Evolutionary conservation across 2,329 filamentous ascomycete species (phyloP).

Genomic region (Colletotrichum lini): DNA sequence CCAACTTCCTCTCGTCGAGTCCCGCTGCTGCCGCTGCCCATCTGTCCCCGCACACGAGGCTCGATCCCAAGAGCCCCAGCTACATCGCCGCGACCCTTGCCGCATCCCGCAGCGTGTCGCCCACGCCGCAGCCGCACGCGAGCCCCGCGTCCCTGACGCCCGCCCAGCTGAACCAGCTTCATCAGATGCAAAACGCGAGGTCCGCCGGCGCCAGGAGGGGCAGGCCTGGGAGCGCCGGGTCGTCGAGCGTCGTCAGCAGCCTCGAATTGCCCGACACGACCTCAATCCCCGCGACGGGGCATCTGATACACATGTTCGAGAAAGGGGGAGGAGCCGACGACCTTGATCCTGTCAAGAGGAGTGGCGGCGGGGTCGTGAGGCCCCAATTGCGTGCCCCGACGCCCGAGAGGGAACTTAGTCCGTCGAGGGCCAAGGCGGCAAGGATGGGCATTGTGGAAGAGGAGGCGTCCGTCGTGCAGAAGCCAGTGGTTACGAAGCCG

Average conservation of each 20-base stretch:
- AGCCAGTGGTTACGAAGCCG: constrained; percentile 20
- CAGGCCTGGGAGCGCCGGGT: constrained; percentile 51
- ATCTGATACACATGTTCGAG: constrained; percentile 80
- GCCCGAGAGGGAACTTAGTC: constrained; percentile 50
- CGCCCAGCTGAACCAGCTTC: constrained; percentile 36
- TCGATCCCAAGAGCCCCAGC: constrained; percentile 68
- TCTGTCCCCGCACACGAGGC: constrained; percentile 42
- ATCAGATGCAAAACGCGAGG: constrained; percentile 35
- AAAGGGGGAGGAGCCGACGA: constrained; percentile 43
- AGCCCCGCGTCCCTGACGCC: constrained; percentile 33
- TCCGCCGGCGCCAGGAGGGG: constrained; percentile 31
- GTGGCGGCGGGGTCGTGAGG: constrained; percentile 34
- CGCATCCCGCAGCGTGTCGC: constrained; percentile 42
- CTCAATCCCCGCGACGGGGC: constrained; percentile 73
- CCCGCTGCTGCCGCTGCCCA: constrained; percentile 23
- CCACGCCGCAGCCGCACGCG: constrained; percentile 37
- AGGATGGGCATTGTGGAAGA: constrained; percentile 26
- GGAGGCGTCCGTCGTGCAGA: neutral
- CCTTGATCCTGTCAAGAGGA: constrained; percentile 54
- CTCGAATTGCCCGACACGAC: constrained; percentile 65
- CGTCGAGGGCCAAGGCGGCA: constrained; percentile 36
- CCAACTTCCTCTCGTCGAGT: constrained; percentile 45
- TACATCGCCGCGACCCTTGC: constrained; percentile 74
- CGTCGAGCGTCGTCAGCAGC: constrained; percentile 50
- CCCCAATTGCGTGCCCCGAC: constrained; percentile 50